Evolutionary conservation across 2,329 filamentous ascomycete genomes (phyloP).

Genomic region (Fusarium clavum): DNA sequence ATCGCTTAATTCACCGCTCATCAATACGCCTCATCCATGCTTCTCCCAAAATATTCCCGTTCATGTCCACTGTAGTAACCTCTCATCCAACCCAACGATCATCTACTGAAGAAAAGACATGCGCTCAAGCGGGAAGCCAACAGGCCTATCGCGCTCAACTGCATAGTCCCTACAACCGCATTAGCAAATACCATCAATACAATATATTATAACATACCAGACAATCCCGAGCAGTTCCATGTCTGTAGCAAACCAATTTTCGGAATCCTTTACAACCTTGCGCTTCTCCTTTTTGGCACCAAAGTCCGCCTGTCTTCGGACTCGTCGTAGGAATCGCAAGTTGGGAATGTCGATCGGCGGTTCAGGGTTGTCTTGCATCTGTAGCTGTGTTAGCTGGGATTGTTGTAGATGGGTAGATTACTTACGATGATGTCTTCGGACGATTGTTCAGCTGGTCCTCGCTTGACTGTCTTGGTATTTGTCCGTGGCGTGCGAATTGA

Average conservation of each 20-base stretch:
- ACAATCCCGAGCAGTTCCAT: background rate
- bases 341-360: background rate
- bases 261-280: background rate
- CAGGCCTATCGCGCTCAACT: rapidly evolving
- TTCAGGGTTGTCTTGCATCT: background rate
- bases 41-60: background rate
- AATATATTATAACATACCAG: background rate
- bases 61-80: background rate
- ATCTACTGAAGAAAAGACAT: background rate
- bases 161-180: background rate
- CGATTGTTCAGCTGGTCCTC: no score
- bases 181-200: background rate
- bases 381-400: background rate
- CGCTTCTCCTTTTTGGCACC: background rate
- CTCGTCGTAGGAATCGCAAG: background rate
- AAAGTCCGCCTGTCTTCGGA: background rate
- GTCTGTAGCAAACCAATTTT: background rate
- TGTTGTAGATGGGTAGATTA: no score
- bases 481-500: no score
- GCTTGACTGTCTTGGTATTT: no score
- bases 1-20: background rate
- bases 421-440: no score
- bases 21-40: background rate
- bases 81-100: rapidly evolving
- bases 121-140: background rate